Evolutionary conservation across 164 flowering plant genomes (phyloP).

Genomic region (Hamamelis virginiana): DNA sequence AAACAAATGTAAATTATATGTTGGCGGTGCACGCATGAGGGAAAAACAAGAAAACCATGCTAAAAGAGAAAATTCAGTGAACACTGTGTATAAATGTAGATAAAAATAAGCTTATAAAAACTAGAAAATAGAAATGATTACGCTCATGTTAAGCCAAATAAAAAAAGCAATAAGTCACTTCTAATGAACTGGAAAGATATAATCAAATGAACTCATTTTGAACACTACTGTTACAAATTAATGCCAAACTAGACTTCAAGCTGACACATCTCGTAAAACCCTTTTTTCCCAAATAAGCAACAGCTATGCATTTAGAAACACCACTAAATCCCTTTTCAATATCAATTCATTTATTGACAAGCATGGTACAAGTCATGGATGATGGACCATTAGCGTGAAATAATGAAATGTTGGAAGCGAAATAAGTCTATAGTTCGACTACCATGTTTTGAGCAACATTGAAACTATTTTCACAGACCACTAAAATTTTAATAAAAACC

Average conservation of each 20-base stretch:
- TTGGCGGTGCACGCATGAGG: not conserved
- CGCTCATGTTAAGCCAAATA: not conserved
- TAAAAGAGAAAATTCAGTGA: not conserved
- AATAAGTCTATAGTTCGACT: not conserved
- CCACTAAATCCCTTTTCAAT: not conserved
- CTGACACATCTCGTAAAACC: not conserved
- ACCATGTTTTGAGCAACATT: no score
- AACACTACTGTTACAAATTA: not conserved
- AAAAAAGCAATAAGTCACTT: no score
- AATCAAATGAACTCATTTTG: not conserved
- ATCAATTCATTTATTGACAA: not conserved
- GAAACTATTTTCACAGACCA: not conserved
- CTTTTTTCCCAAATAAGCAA: not conserved
- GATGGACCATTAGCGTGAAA: not conserved
- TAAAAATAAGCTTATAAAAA: not conserved
- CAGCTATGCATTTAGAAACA: not conserved
- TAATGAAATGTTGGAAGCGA: not conserved
- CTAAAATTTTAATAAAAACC: no score
- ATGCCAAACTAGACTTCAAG: not conserved
- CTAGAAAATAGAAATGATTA: not conserved
- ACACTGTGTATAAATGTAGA: not conserved
- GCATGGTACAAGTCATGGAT: not conserved
- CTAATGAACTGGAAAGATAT: no score
- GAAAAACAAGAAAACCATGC: not conserved
- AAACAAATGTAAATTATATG: constrained; percentile 2